phyloP scores from a whole-genome alignment of 345 rosid genomes.

The Noccaea caerulescens region DNA sequence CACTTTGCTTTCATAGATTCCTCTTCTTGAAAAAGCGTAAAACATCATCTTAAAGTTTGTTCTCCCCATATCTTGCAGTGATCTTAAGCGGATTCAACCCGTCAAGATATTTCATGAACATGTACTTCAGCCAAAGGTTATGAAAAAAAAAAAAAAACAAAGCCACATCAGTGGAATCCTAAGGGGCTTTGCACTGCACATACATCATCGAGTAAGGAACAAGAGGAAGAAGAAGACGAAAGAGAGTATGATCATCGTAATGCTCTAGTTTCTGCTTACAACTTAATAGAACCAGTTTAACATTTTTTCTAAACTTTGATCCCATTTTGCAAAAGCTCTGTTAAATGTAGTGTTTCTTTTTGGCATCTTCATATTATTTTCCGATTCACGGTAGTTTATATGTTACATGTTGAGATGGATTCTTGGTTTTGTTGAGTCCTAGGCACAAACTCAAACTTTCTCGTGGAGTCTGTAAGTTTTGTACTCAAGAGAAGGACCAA shows the following conservation, averaged over 20 bases:
- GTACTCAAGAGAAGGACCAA: background rate
- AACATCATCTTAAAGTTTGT: slow-evolving; percentile 13
- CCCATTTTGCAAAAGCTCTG: slow-evolving; percentile 24
- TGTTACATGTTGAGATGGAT: background rate
- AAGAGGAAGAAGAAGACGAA: background rate
- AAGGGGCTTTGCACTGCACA: slow-evolving; percentile 41
- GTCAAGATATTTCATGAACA: slow-evolving; percentile 90
- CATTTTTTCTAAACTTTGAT: slow-evolving; percentile 25
- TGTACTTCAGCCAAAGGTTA: slow-evolving; percentile 80
- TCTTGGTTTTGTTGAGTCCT: background rate
- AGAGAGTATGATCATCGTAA: slow-evolving; percentile 23
- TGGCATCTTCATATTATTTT: background rate
- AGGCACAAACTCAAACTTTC: background rate
- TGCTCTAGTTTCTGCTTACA: slow-evolving; percentile 30
- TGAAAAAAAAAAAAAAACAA: slow-evolving; percentile 39
- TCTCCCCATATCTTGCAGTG: slow-evolving; percentile 56
- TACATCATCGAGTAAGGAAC: slow-evolving; percentile 39
- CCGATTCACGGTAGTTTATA: slow-evolving; percentile 8
- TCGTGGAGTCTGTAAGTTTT: background rate
- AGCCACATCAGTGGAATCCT: slow-evolving; percentile 21
- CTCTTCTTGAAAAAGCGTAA: slow-evolving; percentile 1
- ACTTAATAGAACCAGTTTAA: slow-evolving; percentile 30
- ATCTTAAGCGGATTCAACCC: slow-evolving; percentile 96
- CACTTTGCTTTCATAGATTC: background rate
- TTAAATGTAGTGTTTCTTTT: slow-evolving; percentile 28